Evolutionary conservation across 805 yeast genomes (phyloP).

Genomic region (Monosporozyma solicola): DNA sequence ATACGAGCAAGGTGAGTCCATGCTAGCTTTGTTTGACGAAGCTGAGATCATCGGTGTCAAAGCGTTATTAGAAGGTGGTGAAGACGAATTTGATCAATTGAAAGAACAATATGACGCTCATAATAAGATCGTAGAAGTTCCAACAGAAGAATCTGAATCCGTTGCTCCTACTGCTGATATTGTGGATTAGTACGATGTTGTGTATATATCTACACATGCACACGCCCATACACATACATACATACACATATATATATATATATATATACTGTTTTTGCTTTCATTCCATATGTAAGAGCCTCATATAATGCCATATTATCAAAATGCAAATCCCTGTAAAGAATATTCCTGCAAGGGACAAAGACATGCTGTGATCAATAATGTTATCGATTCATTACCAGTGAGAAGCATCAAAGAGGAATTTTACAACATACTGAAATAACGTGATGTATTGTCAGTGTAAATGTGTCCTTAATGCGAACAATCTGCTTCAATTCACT

Average conservation of each 20-base stretch:
- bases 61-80: slow-evolving; percentile 65
- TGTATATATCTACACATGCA: too few species aligned
- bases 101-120: slow-evolving; percentile 35
- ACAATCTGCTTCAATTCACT: too few species aligned
- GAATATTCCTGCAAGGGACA: background rate
- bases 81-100: slow-evolving; percentile 53
- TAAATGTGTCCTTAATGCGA: too few species aligned
- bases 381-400: too few species aligned
- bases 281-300: background rate
- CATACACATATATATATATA: background rate
- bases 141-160: background rate
- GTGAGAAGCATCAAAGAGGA: too few species aligned
- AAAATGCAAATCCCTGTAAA: too few species aligned
- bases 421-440: too few species aligned
- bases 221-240: background rate
- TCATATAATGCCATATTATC: too few species aligned
- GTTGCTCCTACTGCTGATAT: background rate
- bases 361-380: too few species aligned
- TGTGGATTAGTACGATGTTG: background rate
- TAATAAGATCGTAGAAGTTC: background rate
- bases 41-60: slow-evolving; percentile 79
- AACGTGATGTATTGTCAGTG: too few species aligned
- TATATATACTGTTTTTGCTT: background rate
- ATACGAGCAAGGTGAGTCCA: slow-evolving; percentile 69
- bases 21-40: slow-evolving; percentile 65